Percentiles rank a stretch among this genome's conserved stretches.
Conservation (phyloP, 192 early-diverging fungal genomes). For the Backusella liffmaniae region DNA sequence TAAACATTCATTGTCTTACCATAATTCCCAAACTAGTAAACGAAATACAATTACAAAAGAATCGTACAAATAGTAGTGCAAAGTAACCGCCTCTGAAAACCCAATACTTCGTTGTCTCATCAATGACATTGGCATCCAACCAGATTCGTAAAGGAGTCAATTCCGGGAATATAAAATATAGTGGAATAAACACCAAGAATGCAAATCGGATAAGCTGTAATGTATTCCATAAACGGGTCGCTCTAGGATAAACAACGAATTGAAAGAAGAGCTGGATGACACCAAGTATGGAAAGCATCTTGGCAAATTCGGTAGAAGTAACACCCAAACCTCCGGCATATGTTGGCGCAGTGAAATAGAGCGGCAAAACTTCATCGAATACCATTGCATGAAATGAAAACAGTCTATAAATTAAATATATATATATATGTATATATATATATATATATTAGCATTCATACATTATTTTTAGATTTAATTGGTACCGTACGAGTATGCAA, state of each 20-base stretch:
- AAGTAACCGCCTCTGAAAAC: slow-evolving; percentile 13
- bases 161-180: slow-evolving; percentile 44
- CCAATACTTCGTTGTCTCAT: slow-evolving; percentile 10
- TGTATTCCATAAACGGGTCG: slow-evolving; percentile 31
- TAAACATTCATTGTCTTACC: slow-evolving; percentile 31
- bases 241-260: slow-evolving; percentile 46
- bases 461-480: not conserved
- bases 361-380: slow-evolving; percentile 49
- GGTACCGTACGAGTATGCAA: slow-evolving; percentile 28
- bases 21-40: slow-evolving; percentile 53
- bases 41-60: slow-evolving; percentile 20
- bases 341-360: slow-evolving; percentile 18
- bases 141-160: slow-evolving; percentile 22
- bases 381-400: slow-evolving; percentile 51
- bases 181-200: slow-evolving; percentile 34
- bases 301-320: slow-evolving; percentile 41
- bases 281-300: slow-evolving; percentile 43
- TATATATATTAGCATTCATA: not conserved
- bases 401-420: slow-evolving; percentile 11
- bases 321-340: slow-evolving; percentile 47
- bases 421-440: not conserved
- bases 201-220: slow-evolving; percentile 35
- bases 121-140: slow-evolving; percentile 13
- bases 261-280: slow-evolving; percentile 38
- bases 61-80: slow-evolving; percentile 7